Conservation (phyloP, 768 basidiomycete species). For the Pleurotus sapidus region DNA sequence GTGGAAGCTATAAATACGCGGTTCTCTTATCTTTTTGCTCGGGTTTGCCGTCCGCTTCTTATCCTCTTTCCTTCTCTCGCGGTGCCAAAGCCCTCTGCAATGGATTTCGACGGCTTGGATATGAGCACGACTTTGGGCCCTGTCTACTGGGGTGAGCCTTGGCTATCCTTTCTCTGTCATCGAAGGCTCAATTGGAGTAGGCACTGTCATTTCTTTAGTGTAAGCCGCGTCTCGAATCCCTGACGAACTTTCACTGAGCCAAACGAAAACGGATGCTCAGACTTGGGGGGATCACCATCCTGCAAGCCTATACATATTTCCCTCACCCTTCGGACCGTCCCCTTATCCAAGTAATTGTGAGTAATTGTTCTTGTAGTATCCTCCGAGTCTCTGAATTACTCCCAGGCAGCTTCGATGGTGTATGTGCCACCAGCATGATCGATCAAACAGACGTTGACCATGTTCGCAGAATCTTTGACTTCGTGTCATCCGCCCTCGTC, state of each 20-base stretch:
- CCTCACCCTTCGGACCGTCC: conserved; percentile 24
- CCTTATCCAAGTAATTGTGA: conserved; percentile 27
- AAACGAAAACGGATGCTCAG: conserved; percentile 14
- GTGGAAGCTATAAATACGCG: too few species aligned
- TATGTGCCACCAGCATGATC: neutral
- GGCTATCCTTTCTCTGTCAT: neutral
- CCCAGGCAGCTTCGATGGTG: conserved; percentile 16
- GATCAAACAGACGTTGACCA: neutral
- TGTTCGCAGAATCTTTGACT: conserved; percentile 25
- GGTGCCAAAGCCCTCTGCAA: neutral
- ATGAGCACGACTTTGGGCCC: conserved; percentile 23
- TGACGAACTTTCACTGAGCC: too few species aligned
- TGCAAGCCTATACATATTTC: conserved; percentile 41
- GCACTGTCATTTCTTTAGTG: conserved; percentile 27
- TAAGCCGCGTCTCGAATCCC: neutral
- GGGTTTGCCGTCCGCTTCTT: neutral
- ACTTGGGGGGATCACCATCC: conserved; percentile 35
- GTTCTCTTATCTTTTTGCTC: too few species aligned
- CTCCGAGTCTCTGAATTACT: neutral
- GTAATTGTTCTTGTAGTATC: conserved; percentile 6
- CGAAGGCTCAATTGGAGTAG: conserved; percentile 9
- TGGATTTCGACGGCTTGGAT: conserved; percentile 14
- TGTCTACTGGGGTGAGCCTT: conserved; percentile 25
- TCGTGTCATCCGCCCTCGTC: conserved; percentile 35
- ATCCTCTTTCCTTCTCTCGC: neutral